Base-by-base conservation (phyloP, 2,329 filamentous ascomycete genomes). In the Fusarium sororula region DNA sequence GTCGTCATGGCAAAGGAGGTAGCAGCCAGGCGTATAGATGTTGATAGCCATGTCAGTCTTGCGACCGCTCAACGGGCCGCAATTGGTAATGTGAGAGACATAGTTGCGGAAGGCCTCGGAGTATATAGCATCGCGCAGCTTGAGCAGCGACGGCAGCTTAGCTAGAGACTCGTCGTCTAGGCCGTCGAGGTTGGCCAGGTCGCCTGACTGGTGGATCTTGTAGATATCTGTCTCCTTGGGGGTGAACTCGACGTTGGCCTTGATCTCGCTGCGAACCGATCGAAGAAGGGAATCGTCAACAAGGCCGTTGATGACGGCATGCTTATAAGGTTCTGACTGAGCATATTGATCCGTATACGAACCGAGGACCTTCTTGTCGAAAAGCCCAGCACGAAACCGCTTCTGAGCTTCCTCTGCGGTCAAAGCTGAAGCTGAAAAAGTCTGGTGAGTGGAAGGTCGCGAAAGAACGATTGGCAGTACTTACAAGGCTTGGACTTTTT, bases 41-140 rank as follows among this genome's bases (percentile, higher is more conserved):
- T 99, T 99, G 87, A 99, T 97, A 67, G 96, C 96, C 95, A 99
- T 98, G 83, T 99, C 96, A 24, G 96, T 98, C 87, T 98, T 99
- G 82, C 90, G 90, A 5, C 95, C 96, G 79, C 94, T 98, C 80
- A 99, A 84, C 66, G 94, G 91, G 0, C 96, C 96, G 65, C 94
- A 94, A 68, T 91, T 91, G 20, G 96, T 97, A 79, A 99, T 93
- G 62, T 90, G 87, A 37, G 95, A 94, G 64, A 98, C 90, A 83
- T 97, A 98, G 85, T 93, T 88, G 79, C 96, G 92, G 85, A 99
- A 99, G 6, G 92, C 87, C 66, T 92, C 88, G 37, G 96, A 98
- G 88, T 99, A 99, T 77, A 99, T 87, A 51, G 95, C 94, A 84
- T 99, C 95, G 82, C 96, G 93, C n/a, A 99, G 90, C 69, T 91